Evolutionary conservation across 192 early-diverging fungal genomes (phyloP), one percentile per base, ranked within the genome.

Genomic region (Podila epicladia): DNA sequence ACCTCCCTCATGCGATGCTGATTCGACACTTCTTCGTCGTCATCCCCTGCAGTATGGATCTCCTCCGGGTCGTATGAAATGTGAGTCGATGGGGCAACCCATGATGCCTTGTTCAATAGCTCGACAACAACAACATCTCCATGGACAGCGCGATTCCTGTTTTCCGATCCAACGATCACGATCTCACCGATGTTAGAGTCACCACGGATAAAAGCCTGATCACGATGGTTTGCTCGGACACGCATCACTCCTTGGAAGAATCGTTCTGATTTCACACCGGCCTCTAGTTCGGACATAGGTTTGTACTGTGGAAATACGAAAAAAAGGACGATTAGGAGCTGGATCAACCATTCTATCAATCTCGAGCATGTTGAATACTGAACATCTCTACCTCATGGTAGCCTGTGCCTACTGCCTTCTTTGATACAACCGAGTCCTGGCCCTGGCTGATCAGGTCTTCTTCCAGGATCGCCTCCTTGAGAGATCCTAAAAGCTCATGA

Each of bases 111-210:
- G 26, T 75, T 82, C 31, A 93, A 65, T 4, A 93, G 61, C 59
- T 89, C 86, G 9, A 94, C 90, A 17, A 91, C 90, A 1, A 93
- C 92, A 0, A 85, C 48, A 62, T 94, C 93, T 19, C 93, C 93
- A 24, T 91, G 80, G 48, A 91, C 86, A 51, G 88, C 85, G 9
- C 87, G 74, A 64, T 91, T 88, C 24, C 84, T 67, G 73, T 83
- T 71, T 62, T 86, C 83, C 7, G 89, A 89, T 7, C 92, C 92
- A 4, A 85, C 73, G 58, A 94, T 85, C 4, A 91, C 74, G 71
- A 94, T 90, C 41, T 88, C 89, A 9, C 85, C 82, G 37, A 74
- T 69, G 9, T 85, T 88, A 22, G 67, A 58, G 49, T 65, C 84
- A 26, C 70, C 70, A n/a, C 72, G 70, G 29, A 89, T 82, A 60